A percentile compares a stretch with the other conserved stretches of the same genome.
These are phyloP conservation scores for Suillus decipiens DNA, from an alignment of 768 basidiomycete genomes.

Conservation along the genomic window DNA sequence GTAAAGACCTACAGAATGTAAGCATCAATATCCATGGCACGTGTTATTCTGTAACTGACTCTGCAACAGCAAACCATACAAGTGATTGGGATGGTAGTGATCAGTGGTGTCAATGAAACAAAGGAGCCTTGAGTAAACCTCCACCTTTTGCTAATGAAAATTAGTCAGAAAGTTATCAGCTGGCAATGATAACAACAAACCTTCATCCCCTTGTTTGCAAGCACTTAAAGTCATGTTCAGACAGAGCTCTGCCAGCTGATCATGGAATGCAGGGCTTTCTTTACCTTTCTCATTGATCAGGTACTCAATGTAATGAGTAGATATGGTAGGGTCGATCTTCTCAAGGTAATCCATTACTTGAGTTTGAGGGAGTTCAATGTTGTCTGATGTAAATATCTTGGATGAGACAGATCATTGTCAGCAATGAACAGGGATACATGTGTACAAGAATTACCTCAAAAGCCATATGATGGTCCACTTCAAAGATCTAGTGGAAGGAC, in stretches of 20 bases:
- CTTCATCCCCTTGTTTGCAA: constrained; percentile 58
- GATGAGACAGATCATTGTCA: background rate
- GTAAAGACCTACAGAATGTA: constrained; percentile 61
- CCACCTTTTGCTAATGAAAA: constrained; percentile 44
- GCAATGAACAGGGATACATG: background rate
- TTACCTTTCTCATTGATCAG: constrained; percentile 78
- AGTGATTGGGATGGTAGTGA: constrained; percentile 71
- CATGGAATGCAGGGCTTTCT: constrained; percentile 69
- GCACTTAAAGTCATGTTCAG: constrained; percentile 63
- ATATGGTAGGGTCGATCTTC: constrained; percentile 66
- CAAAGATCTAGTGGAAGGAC: constrained; percentile 84
- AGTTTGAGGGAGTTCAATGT: constrained; percentile 83
- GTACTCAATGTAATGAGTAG: constrained; percentile 80
- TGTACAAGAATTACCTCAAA: constrained; percentile 58
- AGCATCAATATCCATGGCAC: background rate
- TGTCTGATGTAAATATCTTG: constrained; percentile 95
- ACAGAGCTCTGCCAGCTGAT: constrained; percentile 88
- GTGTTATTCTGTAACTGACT: constrained; percentile 45
- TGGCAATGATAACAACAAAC: constrained; percentile 37
- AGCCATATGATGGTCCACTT: constrained; percentile 67
- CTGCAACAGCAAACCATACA: constrained; percentile 83
- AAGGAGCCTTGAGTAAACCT: constrained; percentile 70
- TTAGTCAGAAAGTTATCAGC: constrained; percentile 10
- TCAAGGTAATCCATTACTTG: constrained; percentile 81
- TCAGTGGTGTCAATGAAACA: constrained; percentile 72